Conservation (phyloP, 116 monocot genomes). For the Thalassia testudinum region DNA sequence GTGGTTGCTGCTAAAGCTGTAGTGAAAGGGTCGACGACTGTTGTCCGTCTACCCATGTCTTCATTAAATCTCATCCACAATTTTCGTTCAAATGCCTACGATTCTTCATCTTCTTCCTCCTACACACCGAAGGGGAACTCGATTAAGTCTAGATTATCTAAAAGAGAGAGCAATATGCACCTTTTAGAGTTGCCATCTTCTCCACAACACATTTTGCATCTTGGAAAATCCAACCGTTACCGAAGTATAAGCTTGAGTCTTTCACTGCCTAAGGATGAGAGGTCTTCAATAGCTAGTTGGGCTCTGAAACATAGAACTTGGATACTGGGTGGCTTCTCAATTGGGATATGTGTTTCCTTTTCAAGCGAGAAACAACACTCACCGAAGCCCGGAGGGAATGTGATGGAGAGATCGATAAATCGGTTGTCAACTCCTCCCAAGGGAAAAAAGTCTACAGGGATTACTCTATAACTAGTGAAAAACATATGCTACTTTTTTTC, state of each 20-base stretch:
- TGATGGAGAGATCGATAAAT: conserved; percentile 21
- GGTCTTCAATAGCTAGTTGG: conserved; percentile 24
- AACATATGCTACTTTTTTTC: too few relatives aligned
- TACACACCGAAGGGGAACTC: too few relatives aligned
- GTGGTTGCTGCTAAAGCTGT: too few relatives aligned
- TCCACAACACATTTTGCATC: conserved; percentile 12
- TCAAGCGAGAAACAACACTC: conserved; percentile 26
- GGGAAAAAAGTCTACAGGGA: conserved; percentile 70
- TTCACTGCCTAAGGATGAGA: conserved; percentile 17
- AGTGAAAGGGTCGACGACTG: too few relatives aligned
- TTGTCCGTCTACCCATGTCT: too few relatives aligned
- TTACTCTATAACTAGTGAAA: conserved; percentile 69
- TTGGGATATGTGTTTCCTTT: conserved; percentile 47
- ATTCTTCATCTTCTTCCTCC: too few relatives aligned
- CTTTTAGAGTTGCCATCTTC: too few relatives aligned
- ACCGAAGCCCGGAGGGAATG: conserved; percentile 33
- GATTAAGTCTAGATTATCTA: too few relatives aligned
- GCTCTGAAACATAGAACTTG: conserved; percentile 15
- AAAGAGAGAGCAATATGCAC: too few relatives aligned
- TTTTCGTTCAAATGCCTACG: too few relatives aligned
- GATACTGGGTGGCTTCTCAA: conserved; percentile 30
- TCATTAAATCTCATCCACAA: too few relatives aligned
- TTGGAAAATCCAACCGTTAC: conserved; percentile 18
- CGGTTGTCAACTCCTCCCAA: conserved; percentile 24
- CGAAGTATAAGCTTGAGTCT: conserved; percentile 28